phyloP scores from a whole-genome alignment of 2,329 filamentous ascomycete genomes.

The Cladosporium sp. region DNA sequence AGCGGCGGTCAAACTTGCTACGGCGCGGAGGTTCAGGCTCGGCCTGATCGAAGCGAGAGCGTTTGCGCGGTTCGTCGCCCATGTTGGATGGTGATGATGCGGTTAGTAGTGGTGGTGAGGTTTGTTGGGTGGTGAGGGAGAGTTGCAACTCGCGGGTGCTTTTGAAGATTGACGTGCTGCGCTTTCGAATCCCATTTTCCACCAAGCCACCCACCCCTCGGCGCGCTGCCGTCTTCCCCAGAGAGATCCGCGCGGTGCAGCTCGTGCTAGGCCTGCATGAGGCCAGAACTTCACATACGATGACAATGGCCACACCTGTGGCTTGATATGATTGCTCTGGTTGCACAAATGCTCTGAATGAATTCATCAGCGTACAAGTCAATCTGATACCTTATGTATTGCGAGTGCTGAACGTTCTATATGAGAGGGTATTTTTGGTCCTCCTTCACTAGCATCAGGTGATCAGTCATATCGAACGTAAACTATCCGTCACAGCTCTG shows the following conservation, averaged over 20 bases:
- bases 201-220: too few relatives aligned
- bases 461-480: background rate
- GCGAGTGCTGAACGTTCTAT: background rate
- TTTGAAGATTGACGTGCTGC: background rate
- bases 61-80: conserved; percentile 81
- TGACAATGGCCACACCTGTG: background rate
- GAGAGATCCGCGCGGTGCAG: background rate
- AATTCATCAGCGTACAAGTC: fast-evolving
- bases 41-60: conserved; percentile 91
- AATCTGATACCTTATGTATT: fast-evolving
- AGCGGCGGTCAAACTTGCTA: conserved; percentile 89
- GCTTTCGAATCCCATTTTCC: too few relatives aligned
- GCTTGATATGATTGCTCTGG: background rate
- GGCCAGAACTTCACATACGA: background rate
- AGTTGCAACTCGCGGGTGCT: background rate
- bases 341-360: background rate
- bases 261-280: background rate
- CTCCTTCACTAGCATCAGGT: background rate
- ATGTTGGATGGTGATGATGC: conserved; percentile 46
- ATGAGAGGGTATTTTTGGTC: background rate
- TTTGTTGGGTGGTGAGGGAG: background rate
- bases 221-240: background rate
- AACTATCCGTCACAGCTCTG: background rate
- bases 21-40: conserved; percentile 70
- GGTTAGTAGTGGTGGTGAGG: background rate